Base-by-base conservation (phyloP, 2,329 filamentous ascomycete genomes). In the Stagonosporopsis cucurbitacearum region DNA sequence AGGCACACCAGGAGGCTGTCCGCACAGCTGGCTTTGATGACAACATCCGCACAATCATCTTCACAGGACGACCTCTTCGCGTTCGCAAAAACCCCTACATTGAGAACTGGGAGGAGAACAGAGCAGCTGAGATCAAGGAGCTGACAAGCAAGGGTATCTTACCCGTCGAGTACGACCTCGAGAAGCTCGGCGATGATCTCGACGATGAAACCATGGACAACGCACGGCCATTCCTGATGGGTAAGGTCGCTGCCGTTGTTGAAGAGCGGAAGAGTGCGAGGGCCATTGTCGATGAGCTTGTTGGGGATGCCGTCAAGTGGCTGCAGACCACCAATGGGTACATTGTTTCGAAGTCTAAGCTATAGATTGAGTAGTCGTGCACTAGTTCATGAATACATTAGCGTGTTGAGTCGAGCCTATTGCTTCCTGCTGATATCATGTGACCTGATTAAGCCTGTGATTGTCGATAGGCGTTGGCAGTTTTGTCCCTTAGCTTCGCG, bases 41-140 rank as follows among this genome's bases (percentile, higher is more conserved):
- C 80, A 99, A 96, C 73, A 82, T 98, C 75, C 90, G 92, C 75
- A 99, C 95, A 45, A 91, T 98, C 77, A 99, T 99, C 81, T 99
- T 98, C 85, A 99, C 95, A 54, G 95, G 95, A 52, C 91, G 95
- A 55, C 95, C 95, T 32, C 84, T 99, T 74, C 91, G 95, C 66
- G 95, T 99, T 57, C 89, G 93, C 75, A 95, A 86, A 75, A 99
- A 98, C 82, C 78, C 89, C 6, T 99, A 99, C 79, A 98, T 99
- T 72, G 77, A 86, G 73, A 91, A 96, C 83, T 99, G 95, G 95
- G 94, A 99, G 81, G 88, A 89, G 70, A 95, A 98, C 82, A 90
- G 95, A 67, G 82, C 84, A 65, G 81, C 85, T 35, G 95, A 99
- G 83, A 96, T 99, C 78, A 96, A 93, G 84, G 86, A 96, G 73